Conservation (phyloP, 2,329 filamentous ascomycete species). For the Helminthosporium solani region DNA sequence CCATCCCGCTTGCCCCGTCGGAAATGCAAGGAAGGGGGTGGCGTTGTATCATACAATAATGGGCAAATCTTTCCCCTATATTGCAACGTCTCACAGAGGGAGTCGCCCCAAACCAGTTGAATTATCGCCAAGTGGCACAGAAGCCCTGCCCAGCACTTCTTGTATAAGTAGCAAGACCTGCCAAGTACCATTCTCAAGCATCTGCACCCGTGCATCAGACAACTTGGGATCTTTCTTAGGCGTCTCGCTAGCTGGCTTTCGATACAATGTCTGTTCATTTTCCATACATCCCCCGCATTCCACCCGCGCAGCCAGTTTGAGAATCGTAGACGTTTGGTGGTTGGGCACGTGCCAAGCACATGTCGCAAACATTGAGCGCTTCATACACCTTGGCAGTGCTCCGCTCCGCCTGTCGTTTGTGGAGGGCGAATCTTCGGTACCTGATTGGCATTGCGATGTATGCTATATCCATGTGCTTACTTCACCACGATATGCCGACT, state of each 20-base stretch:
- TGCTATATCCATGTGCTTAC: not conserved
- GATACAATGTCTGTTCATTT: not conserved
- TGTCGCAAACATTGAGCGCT: constrained; percentile 4
- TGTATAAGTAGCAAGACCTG: constrained; percentile 10
- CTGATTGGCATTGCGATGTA: not conserved
- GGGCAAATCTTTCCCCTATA: constrained; percentile 1
- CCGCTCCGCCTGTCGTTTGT: not conserved
- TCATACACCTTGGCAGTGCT: constrained; percentile 3
- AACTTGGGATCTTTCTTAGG: not conserved
- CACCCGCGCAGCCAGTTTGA: not conserved
- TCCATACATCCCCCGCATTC: not conserved
- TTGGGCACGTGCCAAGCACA: constrained; percentile 2
- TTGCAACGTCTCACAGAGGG: not conserved
- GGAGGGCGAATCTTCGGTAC: not conserved
- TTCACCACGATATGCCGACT: constrained; percentile 2
- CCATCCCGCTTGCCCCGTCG: no score
- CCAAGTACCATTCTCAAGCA: constrained; percentile 6
- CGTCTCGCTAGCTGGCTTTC: not conserved
- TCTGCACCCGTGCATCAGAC: not conserved
- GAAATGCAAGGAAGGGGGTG: not conserved
- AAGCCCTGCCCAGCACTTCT: constrained; percentile 9
- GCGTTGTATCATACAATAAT: constrained; percentile 8
- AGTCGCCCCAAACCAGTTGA: not conserved
- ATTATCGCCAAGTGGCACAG: constrained; percentile 6
- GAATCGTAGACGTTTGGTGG: not conserved